phyloP scores from a whole-genome alignment of 345 rosid genomes.

The Schrenkiella parvula region DNA sequence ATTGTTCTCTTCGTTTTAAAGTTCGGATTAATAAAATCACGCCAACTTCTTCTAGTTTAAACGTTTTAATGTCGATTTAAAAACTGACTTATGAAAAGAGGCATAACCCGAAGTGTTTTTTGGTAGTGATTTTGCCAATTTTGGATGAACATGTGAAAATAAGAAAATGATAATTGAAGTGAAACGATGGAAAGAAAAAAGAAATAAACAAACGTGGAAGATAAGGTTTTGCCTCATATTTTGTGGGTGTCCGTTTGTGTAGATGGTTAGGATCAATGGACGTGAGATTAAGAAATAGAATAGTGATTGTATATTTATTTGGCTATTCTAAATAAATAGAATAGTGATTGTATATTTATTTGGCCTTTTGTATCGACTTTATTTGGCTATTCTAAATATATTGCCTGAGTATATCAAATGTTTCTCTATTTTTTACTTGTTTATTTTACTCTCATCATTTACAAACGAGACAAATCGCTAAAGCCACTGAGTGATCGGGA shows the following conservation, averaged over 20 bases:
- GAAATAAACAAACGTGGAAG: constrained; percentile 1
- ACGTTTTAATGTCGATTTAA: too few species aligned
- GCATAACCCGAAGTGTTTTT: too few species aligned
- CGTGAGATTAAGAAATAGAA: not conserved
- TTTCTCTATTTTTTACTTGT: not conserved
- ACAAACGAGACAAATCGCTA: not conserved
- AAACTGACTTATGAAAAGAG: too few species aligned
- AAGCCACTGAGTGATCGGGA: not conserved
- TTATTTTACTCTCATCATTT: not conserved
- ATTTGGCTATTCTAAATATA: not conserved
- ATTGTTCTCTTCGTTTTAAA: not conserved
- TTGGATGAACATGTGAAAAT: not conserved
- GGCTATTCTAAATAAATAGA: too few species aligned
- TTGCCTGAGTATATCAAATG: not conserved
- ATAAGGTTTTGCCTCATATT: not conserved
- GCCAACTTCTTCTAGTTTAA: too few species aligned
- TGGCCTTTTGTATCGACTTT: too few species aligned
- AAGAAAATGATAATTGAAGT: not conserved
- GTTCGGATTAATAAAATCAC: not conserved
- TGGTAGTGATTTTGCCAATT: not conserved
- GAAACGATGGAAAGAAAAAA: not conserved
- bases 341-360: too few species aligned
- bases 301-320: not conserved
- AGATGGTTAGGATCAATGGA: not conserved
- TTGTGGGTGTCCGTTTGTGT: not conserved